Evolutionary conservation across 345 rosid species (phyloP).

Genomic region (Gossypium ekmanianum): DNA sequence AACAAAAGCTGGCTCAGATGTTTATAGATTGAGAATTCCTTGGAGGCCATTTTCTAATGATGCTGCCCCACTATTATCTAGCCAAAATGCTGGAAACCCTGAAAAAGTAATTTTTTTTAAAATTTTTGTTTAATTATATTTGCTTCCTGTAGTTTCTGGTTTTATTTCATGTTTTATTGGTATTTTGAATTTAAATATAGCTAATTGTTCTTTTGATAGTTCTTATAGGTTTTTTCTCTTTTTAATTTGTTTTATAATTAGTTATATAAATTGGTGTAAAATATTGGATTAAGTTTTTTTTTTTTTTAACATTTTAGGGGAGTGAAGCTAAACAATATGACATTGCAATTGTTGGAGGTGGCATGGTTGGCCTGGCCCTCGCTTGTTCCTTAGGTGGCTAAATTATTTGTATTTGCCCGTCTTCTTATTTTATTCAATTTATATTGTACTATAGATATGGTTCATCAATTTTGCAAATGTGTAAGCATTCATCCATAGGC

Average conservation of each 20-base stretch:
- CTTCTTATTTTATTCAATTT: neutral
- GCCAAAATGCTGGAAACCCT: conserved; percentile 13
- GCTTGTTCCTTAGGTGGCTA: conserved; percentile 84
- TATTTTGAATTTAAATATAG: neutral
- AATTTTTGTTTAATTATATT: too few species aligned
- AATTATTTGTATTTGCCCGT: neutral
- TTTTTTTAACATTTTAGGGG: conserved; percentile 29
- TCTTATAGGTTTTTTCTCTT: neutral
- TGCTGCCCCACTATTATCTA: conserved; percentile 19
- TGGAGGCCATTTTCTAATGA: conserved; percentile 26
- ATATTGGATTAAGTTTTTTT: conserved; percentile 5
- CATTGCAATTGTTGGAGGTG: conserved; percentile 82
- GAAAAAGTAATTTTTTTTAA: conserved; percentile 17
- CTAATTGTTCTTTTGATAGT: neutral
- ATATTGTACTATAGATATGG: neutral
- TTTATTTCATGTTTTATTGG: neutral
- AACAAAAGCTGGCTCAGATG: conserved; percentile 22
- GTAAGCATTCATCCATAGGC: neutral
- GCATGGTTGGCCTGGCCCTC: conserved; percentile 96
- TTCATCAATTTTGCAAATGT: neutral
- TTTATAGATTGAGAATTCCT: conserved; percentile 23
- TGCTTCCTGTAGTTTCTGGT: neutral
- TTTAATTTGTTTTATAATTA: neutral
- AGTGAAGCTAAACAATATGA: conserved; percentile 48
- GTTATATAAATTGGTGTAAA: neutral